These are phyloP conservation scores for Mycena capillaripes DNA, from an alignment of 768 basidiomycete genomes.

Conservation along the genomic window DNA sequence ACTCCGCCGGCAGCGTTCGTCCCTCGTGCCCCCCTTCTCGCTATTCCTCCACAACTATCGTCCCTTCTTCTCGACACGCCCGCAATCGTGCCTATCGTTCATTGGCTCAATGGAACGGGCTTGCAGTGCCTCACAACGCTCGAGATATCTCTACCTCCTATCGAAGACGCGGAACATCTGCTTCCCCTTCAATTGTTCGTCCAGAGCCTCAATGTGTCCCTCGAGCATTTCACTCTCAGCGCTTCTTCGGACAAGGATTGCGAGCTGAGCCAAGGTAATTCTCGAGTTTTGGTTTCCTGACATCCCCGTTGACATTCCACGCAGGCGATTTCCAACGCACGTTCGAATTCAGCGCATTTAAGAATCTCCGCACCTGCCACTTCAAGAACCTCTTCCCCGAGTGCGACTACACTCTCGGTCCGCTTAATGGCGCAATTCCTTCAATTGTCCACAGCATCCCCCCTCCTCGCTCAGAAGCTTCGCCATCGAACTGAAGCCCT, in stretches of 20 bases:
- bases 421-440: background rate
- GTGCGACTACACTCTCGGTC: rapidly evolving
- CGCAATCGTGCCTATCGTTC: background rate
- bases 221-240: slow-evolving; percentile 4
- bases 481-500: background rate
- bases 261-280: background rate
- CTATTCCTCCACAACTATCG: background rate
- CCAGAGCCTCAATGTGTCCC: background rate
- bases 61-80: background rate
- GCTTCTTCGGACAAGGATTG: background rate
- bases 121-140: background rate
- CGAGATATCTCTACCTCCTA: background rate
- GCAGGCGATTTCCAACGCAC: background rate
- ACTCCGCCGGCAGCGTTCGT: background rate
- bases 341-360: background rate
- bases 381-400: background rate
- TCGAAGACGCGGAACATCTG: background rate
- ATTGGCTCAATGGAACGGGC: background rate
- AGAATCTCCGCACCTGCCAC: background rate
- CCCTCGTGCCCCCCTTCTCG: background rate
- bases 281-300: background rate
- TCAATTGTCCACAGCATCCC: background rate
- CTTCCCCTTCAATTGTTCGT: background rate
- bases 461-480: background rate
- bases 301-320: background rate